Percentiles rank a stretch among this genome's conserved stretches.
These are phyloP conservation scores for Ceratocystis smalleyi DNA, from an alignment of 2,329 filamentous ascomycete genomes.

Conservation along the genomic window DNA sequence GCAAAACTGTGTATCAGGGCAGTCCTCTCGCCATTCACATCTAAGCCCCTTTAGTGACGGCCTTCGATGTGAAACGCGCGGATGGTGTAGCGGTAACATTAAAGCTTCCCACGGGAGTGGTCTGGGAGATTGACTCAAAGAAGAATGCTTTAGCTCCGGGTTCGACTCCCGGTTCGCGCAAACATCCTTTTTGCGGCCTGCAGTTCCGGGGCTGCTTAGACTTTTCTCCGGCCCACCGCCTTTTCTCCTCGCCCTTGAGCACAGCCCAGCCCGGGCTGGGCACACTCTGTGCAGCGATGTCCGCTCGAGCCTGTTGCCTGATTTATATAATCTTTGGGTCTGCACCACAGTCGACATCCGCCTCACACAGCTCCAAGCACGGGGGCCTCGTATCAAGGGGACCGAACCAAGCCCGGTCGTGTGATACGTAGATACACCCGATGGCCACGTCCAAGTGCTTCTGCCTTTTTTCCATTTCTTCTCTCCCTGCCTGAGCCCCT, in stretches of 20 bases:
- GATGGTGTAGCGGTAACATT: constrained; percentile 19
- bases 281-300: no score
- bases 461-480: background rate
- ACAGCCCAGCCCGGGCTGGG: no score
- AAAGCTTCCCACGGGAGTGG: constrained; percentile 18
- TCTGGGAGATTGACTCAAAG: constrained; percentile 13
- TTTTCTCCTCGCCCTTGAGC: background rate
- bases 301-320: no score
- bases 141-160: constrained; percentile 18
- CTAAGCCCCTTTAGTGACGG: background rate
- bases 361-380: background rate
- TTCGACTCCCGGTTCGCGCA: constrained; percentile 19
- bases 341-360: no score
- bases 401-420: background rate
- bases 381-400: no score
- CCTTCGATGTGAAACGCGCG: background rate
- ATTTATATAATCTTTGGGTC: no score
- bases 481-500: background rate
- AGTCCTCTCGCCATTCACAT: background rate
- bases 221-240: background rate
- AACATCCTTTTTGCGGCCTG: background rate
- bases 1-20: no score
- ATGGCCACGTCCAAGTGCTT: background rate
- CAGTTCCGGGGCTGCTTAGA: background rate
- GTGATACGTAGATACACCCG: background rate